phyloP scores from a whole-genome alignment of 2,329 filamentous ascomycete species.

The Scedosporium apiospermum region DNA sequence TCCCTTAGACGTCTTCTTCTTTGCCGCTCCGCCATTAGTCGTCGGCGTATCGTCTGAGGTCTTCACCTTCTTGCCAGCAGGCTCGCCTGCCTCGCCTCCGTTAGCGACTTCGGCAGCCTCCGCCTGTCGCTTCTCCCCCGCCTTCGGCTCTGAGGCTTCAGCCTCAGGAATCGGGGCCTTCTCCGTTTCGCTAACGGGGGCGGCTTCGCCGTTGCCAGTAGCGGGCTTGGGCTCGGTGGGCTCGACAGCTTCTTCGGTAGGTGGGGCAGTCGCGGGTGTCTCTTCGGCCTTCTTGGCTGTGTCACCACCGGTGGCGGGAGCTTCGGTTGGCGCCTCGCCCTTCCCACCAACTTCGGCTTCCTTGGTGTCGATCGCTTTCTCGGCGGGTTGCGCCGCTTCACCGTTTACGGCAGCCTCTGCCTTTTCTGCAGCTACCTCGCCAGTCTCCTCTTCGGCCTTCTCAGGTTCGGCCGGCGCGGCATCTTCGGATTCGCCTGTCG shows the following conservation, averaged over 20 bases:
- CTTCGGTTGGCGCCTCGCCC: not conserved
- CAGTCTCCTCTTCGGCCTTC: constrained; percentile 10
- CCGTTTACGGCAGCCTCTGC: not conserved
- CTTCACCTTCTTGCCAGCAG: constrained; percentile 30
- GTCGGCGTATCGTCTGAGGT: constrained; percentile 20
- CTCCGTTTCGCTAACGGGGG: constrained; percentile 5
- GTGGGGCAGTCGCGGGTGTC: constrained; percentile 12
- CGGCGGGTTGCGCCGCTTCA: not conserved
- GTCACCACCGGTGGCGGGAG: not conserved
- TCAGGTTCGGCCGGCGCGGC: constrained; percentile 12
- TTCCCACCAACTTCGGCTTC: not conserved
- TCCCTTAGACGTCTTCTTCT: constrained; percentile 9
- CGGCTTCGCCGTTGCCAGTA: constrained; percentile 2
- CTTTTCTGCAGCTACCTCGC: constrained; percentile 10
- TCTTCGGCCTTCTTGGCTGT: not conserved
- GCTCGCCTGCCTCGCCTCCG: constrained; percentile 11
- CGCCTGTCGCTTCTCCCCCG: constrained; percentile 31
- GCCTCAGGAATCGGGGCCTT: constrained; percentile 15
- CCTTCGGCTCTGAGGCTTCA: constrained; percentile 12
- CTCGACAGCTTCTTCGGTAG: constrained; percentile 4
- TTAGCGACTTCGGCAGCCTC: constrained; percentile 16
- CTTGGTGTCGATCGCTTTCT: not conserved
- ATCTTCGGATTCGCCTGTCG: not conserved
- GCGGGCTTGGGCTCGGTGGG: constrained; percentile 7
- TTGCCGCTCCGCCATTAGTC: constrained; percentile 15